A percentile compares a stretch with the other conserved stretches of the same genome.
phyloP scores from a whole-genome alignment of 176 grass and related monocot species.

The Triticum monococcum region DNA sequence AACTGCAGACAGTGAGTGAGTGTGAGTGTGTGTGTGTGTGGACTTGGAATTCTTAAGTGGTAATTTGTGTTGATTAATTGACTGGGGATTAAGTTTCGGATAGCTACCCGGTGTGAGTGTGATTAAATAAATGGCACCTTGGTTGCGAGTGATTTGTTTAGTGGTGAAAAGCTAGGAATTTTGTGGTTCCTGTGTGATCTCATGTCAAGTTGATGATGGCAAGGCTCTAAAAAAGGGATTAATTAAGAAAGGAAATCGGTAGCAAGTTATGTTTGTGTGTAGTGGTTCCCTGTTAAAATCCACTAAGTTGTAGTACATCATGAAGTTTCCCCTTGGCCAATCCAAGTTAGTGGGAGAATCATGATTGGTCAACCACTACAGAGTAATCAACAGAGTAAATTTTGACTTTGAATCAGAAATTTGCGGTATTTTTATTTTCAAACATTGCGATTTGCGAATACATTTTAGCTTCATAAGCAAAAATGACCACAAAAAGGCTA shows the following conservation, averaged over 20 bases:
- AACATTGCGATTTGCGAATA: no score
- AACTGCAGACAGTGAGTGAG: neutral
- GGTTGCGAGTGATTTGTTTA: slow-evolving; percentile 6
- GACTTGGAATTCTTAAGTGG: neutral
- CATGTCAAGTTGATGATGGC: neutral
- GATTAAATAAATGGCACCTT: no score
- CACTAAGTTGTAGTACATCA: neutral
- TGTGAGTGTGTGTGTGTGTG: neutral
- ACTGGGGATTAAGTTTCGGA: neutral
- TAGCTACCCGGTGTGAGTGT: neutral
- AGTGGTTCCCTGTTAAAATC: neutral
- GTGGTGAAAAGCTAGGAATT: neutral
- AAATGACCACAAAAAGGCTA: no score
- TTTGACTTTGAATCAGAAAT: neutral
- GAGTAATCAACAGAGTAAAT: neutral
- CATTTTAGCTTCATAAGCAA: no score
- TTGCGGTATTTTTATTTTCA: no score
- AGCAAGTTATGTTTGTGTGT: neutral
- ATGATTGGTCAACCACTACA: neutral
- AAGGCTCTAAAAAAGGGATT: no score
- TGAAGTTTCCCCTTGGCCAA: neutral
- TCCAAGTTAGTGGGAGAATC: neutral
- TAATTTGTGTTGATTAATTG: neutral
- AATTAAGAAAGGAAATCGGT: neutral
- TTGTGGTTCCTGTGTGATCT: neutral